These are phyloP conservation scores for Chamaenerion angustifolium DNA, from an alignment of 345 rosid genomes.

Conservation along the genomic window DNA sequence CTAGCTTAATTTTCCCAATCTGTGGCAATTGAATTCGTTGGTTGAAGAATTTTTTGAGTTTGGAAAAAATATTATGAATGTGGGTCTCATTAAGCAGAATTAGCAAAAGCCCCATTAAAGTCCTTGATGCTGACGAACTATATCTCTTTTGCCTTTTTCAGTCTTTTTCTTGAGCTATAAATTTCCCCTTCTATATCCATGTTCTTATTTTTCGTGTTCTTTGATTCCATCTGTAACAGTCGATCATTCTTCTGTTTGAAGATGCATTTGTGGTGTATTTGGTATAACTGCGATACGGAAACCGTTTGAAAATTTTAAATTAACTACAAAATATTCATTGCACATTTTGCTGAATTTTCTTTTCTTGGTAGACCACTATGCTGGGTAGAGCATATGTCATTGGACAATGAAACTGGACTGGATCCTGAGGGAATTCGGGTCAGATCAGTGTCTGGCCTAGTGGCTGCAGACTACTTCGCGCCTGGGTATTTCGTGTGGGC, in stretches of 20 bases:
- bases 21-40: neutral
- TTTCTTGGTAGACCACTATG: conserved; percentile 56
- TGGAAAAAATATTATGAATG: neutral
- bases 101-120: too few species aligned
- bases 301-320: too few species aligned
- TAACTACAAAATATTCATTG: neutral
- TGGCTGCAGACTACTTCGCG: conserved; percentile 95
- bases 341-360: conserved; percentile 8
- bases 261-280: too few species aligned
- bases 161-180: too few species aligned
- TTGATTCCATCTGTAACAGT: too few species aligned
- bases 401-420: conserved; percentile 88
- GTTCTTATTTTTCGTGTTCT: too few species aligned
- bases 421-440: conserved; percentile 79
- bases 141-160: too few species aligned
- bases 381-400: conserved; percentile 94
- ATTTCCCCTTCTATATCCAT: too few species aligned
- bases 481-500: conserved; percentile 99
- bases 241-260: too few species aligned
- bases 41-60: neutral
- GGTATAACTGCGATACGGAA: too few species aligned
- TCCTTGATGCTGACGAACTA: too few species aligned
- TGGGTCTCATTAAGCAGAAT: too few species aligned
- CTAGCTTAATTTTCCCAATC: neutral
- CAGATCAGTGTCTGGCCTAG: conserved; percentile 82